Percentiles rank a stretch among this genome's conserved stretches.
phyloP scores from a whole-genome alignment of 1,139 yeast genomes.

The Sporopachydermia cereana region DNA sequence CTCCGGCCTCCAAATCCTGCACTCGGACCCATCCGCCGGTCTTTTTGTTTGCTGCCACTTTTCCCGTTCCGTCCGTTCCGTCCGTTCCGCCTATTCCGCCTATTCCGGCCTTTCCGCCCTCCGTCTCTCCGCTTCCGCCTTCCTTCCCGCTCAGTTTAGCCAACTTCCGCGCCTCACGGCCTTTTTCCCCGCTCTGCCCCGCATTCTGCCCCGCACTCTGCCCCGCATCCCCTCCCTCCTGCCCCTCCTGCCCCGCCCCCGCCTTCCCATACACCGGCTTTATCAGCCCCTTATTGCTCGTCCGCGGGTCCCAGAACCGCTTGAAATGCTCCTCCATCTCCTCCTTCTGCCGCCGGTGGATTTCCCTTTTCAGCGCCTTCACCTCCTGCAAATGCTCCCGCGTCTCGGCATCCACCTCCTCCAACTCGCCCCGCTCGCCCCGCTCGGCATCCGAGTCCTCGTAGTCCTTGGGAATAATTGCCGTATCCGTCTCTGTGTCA shows the following conservation, averaged over 20 bases:
- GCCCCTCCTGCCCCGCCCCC: slow-evolving; percentile 11
- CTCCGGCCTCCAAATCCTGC: background rate
- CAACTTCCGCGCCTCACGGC: slow-evolving; percentile 6
- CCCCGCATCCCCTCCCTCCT: slow-evolving; percentile 6
- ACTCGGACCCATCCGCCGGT: slow-evolving; percentile 7
- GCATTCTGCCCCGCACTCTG: slow-evolving; percentile 6
- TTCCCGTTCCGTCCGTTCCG: slow-evolving; percentile 15
- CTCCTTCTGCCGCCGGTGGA: slow-evolving; percentile 22
- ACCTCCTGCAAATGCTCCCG: slow-evolving; percentile 20
- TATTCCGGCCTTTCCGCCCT: slow-evolving; percentile 7
- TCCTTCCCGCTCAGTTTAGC: slow-evolving; percentile 20
- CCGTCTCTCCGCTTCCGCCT: slow-evolving; percentile 1
- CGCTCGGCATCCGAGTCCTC: slow-evolving; percentile 16
- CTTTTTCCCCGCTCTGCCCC: slow-evolving; percentile 1
- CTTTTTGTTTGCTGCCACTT: slow-evolving; percentile 18
- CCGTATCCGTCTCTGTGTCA: slow-evolving; percentile 10
- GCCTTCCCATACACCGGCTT: slow-evolving; percentile 35
- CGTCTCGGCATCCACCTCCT: slow-evolving; percentile 9
- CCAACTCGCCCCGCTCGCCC: slow-evolving; percentile 12
- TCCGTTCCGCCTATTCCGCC: background rate
- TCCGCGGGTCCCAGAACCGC: slow-evolving; percentile 47
- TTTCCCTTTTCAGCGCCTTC: slow-evolving; percentile 23
- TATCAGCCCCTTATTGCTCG: slow-evolving; percentile 39
- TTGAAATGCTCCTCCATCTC: slow-evolving; percentile 22
- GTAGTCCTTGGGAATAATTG: slow-evolving; percentile 11